phyloP scores from a whole-genome alignment of 2,329 filamentous ascomycete species.

The Colletotrichum godetiae region DNA sequence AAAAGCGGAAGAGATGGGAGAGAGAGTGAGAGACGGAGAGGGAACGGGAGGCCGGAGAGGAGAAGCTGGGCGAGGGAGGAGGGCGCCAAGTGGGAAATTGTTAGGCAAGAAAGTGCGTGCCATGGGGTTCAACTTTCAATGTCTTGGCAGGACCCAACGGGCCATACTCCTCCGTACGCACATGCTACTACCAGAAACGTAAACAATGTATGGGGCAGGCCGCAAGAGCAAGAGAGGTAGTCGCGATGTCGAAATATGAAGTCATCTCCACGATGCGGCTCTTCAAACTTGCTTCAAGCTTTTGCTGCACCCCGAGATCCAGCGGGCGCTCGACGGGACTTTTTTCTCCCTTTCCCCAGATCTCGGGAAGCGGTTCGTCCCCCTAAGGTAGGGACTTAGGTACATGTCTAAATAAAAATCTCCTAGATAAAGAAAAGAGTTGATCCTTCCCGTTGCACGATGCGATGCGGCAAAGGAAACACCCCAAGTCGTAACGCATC shows the following conservation, averaged over 20 bases:
- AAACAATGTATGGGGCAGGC: no score
- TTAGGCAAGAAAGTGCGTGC: neutral
- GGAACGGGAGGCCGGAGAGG: neutral
- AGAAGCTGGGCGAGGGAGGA: neutral
- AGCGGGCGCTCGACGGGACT: neutral
- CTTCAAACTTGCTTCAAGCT: neutral
- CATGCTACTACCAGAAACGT: neutral
- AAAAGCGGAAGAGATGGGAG: neutral
- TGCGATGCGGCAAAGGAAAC: neutral
- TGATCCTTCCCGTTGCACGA: neutral
- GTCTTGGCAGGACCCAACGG: slow-evolving; percentile 17
- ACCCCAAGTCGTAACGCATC: neutral
- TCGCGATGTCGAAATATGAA: neutral
- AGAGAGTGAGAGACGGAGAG: neutral
- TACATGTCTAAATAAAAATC: neutral
- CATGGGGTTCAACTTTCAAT: neutral
- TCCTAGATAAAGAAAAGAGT: neutral
- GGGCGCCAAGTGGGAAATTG: slow-evolving; percentile 23
- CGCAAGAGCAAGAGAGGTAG: neutral
- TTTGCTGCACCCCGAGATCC: neutral
- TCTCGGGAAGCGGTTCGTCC: slow-evolving; percentile 17
- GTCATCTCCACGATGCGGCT: slow-evolving; percentile 23
- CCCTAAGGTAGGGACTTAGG: neutral
- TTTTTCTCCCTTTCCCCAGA: slow-evolving; percentile 11
- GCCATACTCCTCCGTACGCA: neutral